Conservation (phyloP, 2,329 filamentous ascomycete genomes). For the Neofusicoccum ribis region DNA sequence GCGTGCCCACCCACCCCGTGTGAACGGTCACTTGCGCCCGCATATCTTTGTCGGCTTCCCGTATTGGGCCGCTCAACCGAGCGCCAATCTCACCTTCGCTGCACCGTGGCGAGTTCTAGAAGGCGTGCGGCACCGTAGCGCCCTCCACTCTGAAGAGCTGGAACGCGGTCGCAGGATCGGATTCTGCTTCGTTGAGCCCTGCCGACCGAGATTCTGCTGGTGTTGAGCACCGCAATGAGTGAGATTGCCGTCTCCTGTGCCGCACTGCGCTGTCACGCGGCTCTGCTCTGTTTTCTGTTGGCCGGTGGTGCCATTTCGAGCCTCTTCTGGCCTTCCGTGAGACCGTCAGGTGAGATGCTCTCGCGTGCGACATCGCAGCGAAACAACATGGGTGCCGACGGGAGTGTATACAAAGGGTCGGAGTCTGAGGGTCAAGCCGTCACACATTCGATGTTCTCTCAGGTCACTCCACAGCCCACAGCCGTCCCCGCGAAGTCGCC, state of each 20-base stretch:
- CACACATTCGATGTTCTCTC: neutral
- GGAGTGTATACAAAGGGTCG: constrained; percentile 11
- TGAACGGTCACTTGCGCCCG: neutral
- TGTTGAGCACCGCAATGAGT: constrained; percentile 10
- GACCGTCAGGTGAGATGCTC: constrained; percentile 19
- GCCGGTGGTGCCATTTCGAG: constrained; percentile 10
- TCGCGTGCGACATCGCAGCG: constrained; percentile 4
- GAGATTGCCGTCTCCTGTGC: constrained; percentile 11
- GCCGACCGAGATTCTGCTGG: neutral
- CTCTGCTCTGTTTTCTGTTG: neutral
- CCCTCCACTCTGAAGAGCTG: neutral
- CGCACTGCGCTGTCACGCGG: constrained; percentile 5
- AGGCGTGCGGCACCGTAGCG: neutral
- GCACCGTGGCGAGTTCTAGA: constrained; percentile 1
- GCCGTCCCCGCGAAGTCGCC: neutral
- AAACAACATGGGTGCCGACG: constrained; percentile 1
- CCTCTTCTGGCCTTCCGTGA: constrained; percentile 14
- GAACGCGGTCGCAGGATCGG: constrained; percentile 9
- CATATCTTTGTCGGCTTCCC: constrained; percentile 1
- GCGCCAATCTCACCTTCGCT: neutral
- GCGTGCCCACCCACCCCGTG: neutral
- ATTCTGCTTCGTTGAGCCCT: neutral
- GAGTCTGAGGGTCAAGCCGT: constrained; percentile 2
- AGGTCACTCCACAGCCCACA: neutral
- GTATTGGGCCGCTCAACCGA: neutral